Conservation (phyloP, 208 protist species). For the Leishmania arabica region DNA sequence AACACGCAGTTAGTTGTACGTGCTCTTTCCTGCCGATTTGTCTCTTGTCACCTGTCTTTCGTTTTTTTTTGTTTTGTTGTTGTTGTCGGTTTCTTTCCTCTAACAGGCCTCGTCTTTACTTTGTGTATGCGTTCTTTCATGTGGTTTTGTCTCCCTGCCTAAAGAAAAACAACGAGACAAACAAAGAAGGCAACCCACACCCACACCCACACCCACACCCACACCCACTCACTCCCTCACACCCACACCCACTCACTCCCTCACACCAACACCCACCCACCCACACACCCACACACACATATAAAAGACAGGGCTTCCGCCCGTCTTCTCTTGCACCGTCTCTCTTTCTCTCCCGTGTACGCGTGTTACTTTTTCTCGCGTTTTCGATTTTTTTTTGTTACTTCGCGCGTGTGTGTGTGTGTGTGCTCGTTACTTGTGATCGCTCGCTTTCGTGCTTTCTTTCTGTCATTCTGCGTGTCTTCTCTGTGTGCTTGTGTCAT, state of each 20-base stretch:
- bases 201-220: no score
- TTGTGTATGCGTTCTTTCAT: background rate
- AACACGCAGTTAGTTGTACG: conserved; percentile 7
- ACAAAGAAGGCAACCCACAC: background rate
- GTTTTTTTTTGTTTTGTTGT: background rate
- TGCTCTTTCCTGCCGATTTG: background rate
- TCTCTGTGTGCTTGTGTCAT: background rate
- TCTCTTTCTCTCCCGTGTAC: background rate
- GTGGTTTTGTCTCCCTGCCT: background rate
- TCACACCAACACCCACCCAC: no score
- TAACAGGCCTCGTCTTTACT: background rate
- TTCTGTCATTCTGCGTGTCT: conserved; percentile 9
- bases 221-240: no score
- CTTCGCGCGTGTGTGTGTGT: background rate
- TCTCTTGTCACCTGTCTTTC: conserved; percentile 1
- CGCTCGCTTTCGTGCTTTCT: conserved; percentile 1
- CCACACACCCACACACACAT: background rate
- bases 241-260: background rate
- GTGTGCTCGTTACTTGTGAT: background rate
- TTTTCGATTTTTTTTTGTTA: background rate
- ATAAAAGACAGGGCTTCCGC: background rate
- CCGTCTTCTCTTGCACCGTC: background rate
- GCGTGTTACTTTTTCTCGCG: background rate
- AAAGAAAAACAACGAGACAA: background rate
- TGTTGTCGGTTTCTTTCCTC: background rate